phyloP scores from a whole-genome alignment of 2,329 filamentous ascomycete species.

The Xylaria digitata region DNA sequence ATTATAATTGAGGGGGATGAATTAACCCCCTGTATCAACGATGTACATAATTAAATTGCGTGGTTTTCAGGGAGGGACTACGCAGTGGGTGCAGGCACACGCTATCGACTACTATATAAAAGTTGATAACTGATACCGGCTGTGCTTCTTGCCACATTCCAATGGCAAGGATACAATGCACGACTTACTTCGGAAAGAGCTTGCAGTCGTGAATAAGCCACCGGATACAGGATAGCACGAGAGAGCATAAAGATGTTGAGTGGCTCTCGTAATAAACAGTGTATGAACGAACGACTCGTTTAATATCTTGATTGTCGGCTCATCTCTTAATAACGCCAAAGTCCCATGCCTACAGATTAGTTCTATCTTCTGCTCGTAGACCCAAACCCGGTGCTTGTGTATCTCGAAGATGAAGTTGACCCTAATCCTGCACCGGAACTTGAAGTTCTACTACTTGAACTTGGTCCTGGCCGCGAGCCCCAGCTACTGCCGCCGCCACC shows the following conservation, averaged over 20 bases:
- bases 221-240: conserved; percentile 38
- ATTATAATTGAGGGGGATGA: conserved; percentile 36
- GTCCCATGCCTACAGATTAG: neutral
- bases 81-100: conserved; percentile 18
- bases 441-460: conserved; percentile 45
- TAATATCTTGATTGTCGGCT: conserved; percentile 16
- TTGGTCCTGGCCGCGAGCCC: conserved; percentile 34
- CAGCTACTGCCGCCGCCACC: conserved; percentile 47
- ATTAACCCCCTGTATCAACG: conserved; percentile 30
- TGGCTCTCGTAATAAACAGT: conserved; percentile 24
- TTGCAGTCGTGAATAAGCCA: conserved; percentile 17
- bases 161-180: conserved; percentile 14
- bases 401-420: conserved; percentile 61
- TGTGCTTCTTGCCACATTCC: conserved; percentile 6
- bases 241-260: conserved; percentile 17
- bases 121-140: conserved; percentile 27
- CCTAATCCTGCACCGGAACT: conserved; percentile 49
- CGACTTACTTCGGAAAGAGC: conserved; percentile 9
- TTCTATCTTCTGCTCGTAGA: conserved; percentile 62
- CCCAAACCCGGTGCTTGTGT: conserved; percentile 79
- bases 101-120: conserved; percentile 13
- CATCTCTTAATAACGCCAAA: neutral
- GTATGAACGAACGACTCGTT: conserved; percentile 12
- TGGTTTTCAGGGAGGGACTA: neutral
- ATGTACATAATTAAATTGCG: conserved; percentile 36